Base-by-base conservation (phyloP, 768 basidiomycete genomes). In the Auriscalpium orientale region DNA sequence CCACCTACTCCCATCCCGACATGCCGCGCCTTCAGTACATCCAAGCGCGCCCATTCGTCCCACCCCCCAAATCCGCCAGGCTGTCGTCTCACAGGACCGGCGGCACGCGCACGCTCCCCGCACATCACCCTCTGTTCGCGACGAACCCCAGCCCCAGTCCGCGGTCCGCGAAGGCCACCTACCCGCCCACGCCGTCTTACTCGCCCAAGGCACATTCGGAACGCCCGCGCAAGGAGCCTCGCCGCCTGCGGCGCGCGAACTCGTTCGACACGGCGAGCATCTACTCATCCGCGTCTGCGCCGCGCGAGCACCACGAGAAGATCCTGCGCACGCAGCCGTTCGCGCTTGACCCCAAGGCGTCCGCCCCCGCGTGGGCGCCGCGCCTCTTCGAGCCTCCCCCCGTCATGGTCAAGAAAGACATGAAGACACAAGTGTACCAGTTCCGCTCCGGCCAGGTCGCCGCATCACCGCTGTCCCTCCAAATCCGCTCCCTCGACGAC, bases 231-330 rank as follows among this genome's bases (percentile, higher is more conserved):
- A 22, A 21, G 36, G 33, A 9, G 46, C 28, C 44, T 54, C 62
- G 46, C 33, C 58, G 15, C 51, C 54, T n/a, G 54, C 62, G 50
- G 45, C 54, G 49, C 36, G 55, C 46, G 33, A 33, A 62, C 16
- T 68, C 68, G 11, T 43, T 59, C 47, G 67, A 68, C 53, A 66
- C 70, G 3, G 67, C 62, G 11, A 74, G 72, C 43, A 61, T 72
- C 13, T 73, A 75, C 59, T 74, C 74, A 22, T 61, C 66, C 12
- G 68, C 65, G 6, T 75, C 74, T 16, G 72, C 73, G 2, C 67
- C 71, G 13, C 22, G 58, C 18, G 60, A 65, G 56, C 48, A 59
- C 52, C 65, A 66, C 48, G 65, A 68, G 22, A 54, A 46, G 10
- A 51, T 61, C 28, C 46, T 68, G 57, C 56, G 51, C 37, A 21